These are phyloP conservation scores for Fragaria iinumae DNA, from an alignment of 306 rosid species.

Conservation along the genomic window DNA sequence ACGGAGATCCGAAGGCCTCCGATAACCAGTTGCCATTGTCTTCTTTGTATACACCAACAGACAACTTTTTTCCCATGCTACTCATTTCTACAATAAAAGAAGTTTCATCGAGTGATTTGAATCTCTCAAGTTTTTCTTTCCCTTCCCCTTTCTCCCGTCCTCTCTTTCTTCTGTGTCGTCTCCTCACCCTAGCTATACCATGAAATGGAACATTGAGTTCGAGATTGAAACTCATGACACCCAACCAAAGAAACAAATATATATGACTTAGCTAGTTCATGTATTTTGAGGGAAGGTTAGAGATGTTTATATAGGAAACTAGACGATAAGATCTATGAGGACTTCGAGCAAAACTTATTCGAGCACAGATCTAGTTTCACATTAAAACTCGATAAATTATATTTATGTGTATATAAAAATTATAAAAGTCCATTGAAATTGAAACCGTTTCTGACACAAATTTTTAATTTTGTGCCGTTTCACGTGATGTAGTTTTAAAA, in stretches of 20 bases:
- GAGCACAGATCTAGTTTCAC: background rate
- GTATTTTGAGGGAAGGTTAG: background rate
- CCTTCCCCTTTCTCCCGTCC: background rate
- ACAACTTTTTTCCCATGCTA: background rate
- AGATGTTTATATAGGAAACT: too few relatives aligned
- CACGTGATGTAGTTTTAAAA: background rate
- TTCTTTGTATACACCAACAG: background rate
- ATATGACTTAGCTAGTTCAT: background rate
- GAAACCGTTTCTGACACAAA: background rate
- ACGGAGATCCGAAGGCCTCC: background rate
- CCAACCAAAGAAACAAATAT: background rate
- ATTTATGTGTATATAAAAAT: background rate
- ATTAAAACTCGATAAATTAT: background rate
- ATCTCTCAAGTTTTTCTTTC: background rate
- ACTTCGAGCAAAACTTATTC: background rate
- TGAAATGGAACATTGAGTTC: background rate
- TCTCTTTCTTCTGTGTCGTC: background rate
- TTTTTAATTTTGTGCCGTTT: background rate
- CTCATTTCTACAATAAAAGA: background rate
- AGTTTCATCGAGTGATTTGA: background rate
- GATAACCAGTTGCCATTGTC: too few relatives aligned
- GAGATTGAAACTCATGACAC: background rate
- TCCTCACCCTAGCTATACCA: background rate
- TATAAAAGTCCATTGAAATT: background rate
- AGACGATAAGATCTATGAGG: background rate